Percentiles rank a stretch among this genome's conserved stretches.
These are phyloP conservation scores for Tricholoma sp. DNA, from an alignment of 768 basidiomycete species.

Conservation along the genomic window DNA sequence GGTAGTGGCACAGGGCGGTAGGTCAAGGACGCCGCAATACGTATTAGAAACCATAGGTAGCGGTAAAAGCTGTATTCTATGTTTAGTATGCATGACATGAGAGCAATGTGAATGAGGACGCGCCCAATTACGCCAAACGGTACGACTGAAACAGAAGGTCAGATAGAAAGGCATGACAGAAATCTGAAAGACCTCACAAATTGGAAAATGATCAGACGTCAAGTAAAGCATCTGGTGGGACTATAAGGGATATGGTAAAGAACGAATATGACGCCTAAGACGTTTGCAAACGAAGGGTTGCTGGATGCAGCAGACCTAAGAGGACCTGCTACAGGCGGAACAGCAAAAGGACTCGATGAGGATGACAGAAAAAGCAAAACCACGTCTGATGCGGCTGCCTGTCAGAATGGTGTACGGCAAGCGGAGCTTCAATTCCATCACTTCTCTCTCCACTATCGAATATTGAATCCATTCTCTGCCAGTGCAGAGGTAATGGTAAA, in stretches of 20 bases:
- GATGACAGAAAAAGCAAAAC: constrained; percentile 6
- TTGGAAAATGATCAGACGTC: constrained; percentile 85
- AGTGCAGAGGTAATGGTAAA: too few relatives aligned
- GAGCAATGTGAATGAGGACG: constrained; percentile 14
- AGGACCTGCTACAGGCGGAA: not conserved
- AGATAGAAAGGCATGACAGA: constrained; percentile 5
- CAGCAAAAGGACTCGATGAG: not conserved
- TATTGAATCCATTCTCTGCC: too few relatives aligned
- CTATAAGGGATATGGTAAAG: constrained; percentile 24
- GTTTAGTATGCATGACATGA: constrained; percentile 9
- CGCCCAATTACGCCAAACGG: constrained; percentile 89
- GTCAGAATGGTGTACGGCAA: too few relatives aligned
- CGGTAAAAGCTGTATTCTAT: constrained; percentile 70
- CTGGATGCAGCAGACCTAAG: not conserved
- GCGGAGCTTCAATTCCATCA: too few relatives aligned
- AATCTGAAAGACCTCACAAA: constrained; percentile 58
- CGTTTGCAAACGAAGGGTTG: constrained; percentile 17
- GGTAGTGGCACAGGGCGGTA: constrained; percentile 90
- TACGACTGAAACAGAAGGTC: constrained; percentile 52
- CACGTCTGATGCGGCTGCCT: too few relatives aligned
- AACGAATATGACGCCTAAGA: constrained; percentile 36
- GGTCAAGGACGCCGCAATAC: constrained; percentile 68
- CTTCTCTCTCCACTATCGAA: too few relatives aligned
- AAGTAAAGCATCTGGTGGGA: constrained; percentile 69
- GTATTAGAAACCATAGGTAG: constrained; percentile 90